Conservation (phyloP, 2,329 filamentous ascomycete genomes). For the Cadophora sp. region DNA sequence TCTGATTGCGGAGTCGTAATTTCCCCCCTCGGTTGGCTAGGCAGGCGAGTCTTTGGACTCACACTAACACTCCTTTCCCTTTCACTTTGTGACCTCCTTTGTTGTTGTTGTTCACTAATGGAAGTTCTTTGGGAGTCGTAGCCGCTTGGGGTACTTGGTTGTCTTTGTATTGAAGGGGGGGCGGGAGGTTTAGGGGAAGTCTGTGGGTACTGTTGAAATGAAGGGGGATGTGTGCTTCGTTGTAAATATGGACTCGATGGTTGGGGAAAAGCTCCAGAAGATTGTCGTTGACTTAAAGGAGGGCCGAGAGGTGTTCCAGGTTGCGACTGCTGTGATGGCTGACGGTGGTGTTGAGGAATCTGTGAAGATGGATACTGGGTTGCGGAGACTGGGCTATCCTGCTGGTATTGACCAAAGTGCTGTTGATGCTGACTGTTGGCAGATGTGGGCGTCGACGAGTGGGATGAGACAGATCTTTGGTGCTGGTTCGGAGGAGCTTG, state of each 20-base stretch:
- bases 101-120: conserved; percentile 41
- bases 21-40: conserved; percentile 38
- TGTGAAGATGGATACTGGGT: conserved; percentile 37
- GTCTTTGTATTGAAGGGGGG: conserved; percentile 48
- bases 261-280: conserved; percentile 54
- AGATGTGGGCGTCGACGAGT: conserved; percentile 68
- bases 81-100: conserved; percentile 61
- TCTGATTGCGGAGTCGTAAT: conserved; percentile 32
- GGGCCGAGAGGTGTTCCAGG: conserved; percentile 56
- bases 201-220: conserved; percentile 40
- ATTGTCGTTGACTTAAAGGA: conserved; percentile 54
- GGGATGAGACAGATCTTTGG: conserved; percentile 61
- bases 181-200: conserved; percentile 47
- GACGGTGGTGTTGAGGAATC: conserved; percentile 41
- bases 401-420: conserved; percentile 56
- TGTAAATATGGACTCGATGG: conserved; percentile 68
- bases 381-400: conserved; percentile 56
- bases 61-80: conserved; percentile 76
- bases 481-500: conserved; percentile 35
- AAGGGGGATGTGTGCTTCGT: conserved; percentile 45
- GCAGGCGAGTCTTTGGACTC: conserved; percentile 75
- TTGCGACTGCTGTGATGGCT: conserved; percentile 41
- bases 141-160: conserved; percentile 50
- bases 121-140: conserved; percentile 58
- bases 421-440: conserved; percentile 63